Evolutionary conservation across 2,329 filamentous ascomycete genomes (phyloP).

Genomic region (Raffaelea albimanens): DNA sequence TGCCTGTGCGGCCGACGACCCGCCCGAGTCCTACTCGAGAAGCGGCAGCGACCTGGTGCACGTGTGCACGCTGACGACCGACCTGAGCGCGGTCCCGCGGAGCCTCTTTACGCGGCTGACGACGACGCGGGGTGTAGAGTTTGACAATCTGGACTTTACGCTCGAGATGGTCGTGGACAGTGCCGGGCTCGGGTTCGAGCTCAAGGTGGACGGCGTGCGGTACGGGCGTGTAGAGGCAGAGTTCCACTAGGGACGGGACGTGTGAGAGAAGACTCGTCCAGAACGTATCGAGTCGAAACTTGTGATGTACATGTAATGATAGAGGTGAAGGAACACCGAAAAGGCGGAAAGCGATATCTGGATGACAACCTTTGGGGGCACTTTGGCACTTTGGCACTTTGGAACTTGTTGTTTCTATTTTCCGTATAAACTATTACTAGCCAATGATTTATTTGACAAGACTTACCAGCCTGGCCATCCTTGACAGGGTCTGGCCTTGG

Average conservation of each 20-base stretch:
- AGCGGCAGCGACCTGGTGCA: slow-evolving; percentile 45
- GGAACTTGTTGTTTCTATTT: too few relatives aligned
- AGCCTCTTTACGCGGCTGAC: slow-evolving; percentile 66
- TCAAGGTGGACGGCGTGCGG: slow-evolving; percentile 68
- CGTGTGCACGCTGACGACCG: slow-evolving; percentile 73
- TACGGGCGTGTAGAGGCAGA: slow-evolving; percentile 72
- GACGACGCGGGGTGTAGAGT: slow-evolving; percentile 70
- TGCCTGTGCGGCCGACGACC: slow-evolving; percentile 60
- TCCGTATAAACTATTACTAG: too few relatives aligned
- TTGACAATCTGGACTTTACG: slow-evolving; percentile 74
- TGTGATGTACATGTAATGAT: too few relatives aligned
- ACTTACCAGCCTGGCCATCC: too few relatives aligned
- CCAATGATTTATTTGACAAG: too few relatives aligned
- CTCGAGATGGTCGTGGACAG: slow-evolving; percentile 77
- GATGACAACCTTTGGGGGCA: too few relatives aligned
- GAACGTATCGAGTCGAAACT: too few relatives aligned
- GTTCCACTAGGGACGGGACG: slow-evolving; percentile 48
- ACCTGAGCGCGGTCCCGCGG: slow-evolving; percentile 65
- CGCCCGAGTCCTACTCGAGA: slow-evolving; percentile 49
- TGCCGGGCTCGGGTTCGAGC: slow-evolving; percentile 65
- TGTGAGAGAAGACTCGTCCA: too few relatives aligned
- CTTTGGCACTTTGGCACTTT: too few relatives aligned
- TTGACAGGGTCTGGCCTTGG: too few relatives aligned
- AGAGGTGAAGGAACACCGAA: too few relatives aligned
- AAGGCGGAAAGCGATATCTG: too few relatives aligned